Evolutionary conservation across 2,329 filamentous ascomycete genomes (phyloP).

Genomic region (Neurospora sp.): DNA sequence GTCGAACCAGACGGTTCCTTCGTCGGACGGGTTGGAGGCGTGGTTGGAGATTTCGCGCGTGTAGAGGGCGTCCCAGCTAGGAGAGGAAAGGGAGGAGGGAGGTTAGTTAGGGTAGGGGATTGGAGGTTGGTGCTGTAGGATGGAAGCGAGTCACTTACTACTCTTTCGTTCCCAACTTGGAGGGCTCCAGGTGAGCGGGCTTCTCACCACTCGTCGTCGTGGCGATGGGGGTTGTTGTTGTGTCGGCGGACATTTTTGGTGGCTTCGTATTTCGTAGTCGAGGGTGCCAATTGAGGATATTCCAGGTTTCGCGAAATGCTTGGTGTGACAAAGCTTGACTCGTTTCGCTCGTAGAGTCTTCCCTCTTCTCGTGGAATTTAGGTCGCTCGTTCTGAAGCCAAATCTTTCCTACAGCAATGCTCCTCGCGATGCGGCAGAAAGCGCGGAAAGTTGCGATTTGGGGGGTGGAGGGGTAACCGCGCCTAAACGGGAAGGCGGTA

Average conservation of each 20-base stretch:
- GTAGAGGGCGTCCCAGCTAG: constrained; percentile 70
- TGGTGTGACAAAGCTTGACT: background rate
- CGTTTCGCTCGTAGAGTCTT: background rate
- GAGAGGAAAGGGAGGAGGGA: background rate
- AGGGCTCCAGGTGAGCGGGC: constrained; percentile 65
- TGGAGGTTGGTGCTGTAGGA: background rate
- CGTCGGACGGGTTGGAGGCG: constrained; percentile 60
- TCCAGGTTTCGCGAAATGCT: background rate
- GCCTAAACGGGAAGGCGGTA: constrained; percentile 9
- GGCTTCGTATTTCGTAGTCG: background rate
- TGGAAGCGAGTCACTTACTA: constrained; percentile 49
- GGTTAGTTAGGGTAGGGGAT: background rate
- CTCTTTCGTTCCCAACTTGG: constrained; percentile 74
- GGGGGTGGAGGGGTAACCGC: constrained; percentile 7
- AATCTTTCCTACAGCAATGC: background rate
- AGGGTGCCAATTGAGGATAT: background rate
- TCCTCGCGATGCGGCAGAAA: background rate
- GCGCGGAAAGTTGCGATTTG: background rate
- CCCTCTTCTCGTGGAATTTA: background rate
- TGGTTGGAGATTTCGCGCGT: constrained; percentile 61
- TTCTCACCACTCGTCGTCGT: constrained; percentile 17
- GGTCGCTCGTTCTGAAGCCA: background rate
- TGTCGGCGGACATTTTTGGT: constrained; percentile 7
- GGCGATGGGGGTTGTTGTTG: background rate
- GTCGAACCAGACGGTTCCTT: constrained; percentile 92